Evolutionary conservation across 441 rosid genomes (phyloP), one percentile per base, ranked within the genome.

Genomic region (Erysimum pusillum): DNA sequence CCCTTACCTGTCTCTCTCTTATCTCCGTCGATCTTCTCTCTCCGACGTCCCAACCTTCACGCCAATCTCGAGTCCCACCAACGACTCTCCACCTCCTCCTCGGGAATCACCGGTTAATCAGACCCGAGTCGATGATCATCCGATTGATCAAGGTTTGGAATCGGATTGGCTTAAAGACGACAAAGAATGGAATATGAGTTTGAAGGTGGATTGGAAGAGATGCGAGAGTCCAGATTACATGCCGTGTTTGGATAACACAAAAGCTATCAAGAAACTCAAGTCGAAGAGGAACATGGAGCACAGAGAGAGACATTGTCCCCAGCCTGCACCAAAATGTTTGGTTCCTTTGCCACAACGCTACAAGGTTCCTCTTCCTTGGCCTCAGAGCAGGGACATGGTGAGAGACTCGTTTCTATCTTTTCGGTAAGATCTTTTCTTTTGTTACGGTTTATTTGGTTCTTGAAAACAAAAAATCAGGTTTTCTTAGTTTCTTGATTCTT

Each of bases 371-470:
- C 74, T 92, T 79, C 88, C 82, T 63, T 91, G 98, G 98, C 98
- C 97, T 44, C 84, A 84, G 79, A 92, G 99, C 85, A 89, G 91
- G 87, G 98, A 92, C 82, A 91, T 88, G 98, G 99, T 95, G 90
- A 92, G 97, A 83, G 68, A 11, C 81, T 77, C 80, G 79, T 78
- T 74, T 80, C 77, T 80, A 66, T 75, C 71, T 85, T 79, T 84
- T 89, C 81, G 90, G 93, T 88, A 86, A 86, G 97, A 84, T 80
- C 60, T 60, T 65, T 44, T 54, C 64, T 73, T 63, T 51, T 0
- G 45, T 53, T 39, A 48, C 35, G 25, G 53, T 68, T 34, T 70
- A 15, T 60, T 51, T 48, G 49, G 59, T 77, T 76, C 59, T 46
- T 18, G 63, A 9, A 49, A 62, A 36, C n/a, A 1, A n/a, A 7